Evolutionary conservation across 306 rosid species (phyloP).

Genomic region (Rosa rugosa): DNA sequence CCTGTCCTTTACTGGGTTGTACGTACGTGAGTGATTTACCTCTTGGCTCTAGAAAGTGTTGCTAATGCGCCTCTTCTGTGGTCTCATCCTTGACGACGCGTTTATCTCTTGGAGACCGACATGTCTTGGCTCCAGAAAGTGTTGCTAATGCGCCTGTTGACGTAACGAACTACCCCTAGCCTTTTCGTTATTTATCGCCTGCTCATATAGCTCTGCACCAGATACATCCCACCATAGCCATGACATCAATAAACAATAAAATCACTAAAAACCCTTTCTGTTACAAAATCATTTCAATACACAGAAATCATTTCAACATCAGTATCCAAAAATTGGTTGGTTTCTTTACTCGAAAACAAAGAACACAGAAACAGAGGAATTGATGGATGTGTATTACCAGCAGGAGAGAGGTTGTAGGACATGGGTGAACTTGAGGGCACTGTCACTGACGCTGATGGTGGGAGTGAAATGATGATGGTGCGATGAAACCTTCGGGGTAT

Average conservation of each 20-base stretch:
- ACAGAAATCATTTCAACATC: too few relatives aligned
- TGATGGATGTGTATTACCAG: conserved; percentile 37
- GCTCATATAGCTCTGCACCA: conserved; percentile 74
- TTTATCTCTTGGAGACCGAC: conserved; percentile 87
- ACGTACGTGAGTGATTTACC: conserved; percentile 31
- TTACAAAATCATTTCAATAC: too few relatives aligned
- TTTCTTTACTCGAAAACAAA: too few relatives aligned
- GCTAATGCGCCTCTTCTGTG: conserved; percentile 56
- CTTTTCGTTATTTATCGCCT: conserved; percentile 69
- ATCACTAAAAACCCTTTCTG: too few relatives aligned
- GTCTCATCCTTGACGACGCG: conserved; percentile 73
- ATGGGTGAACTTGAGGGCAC: conserved; percentile 83
- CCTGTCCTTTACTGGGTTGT: too few relatives aligned
- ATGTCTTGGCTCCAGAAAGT: conserved; percentile 92
- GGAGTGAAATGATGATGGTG: conserved; percentile 52
- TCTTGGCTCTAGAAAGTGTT: too few relatives aligned
- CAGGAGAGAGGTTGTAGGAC: conserved; percentile 90
- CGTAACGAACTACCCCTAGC: conserved; percentile 77
- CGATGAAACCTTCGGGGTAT: conserved; percentile 30
- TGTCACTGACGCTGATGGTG: conserved; percentile 70
- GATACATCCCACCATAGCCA: conserved; percentile 1
- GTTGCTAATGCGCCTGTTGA: conserved; percentile 84
- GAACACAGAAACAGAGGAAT: too few relatives aligned
- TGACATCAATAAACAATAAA: not conserved
- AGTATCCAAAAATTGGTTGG: too few relatives aligned